Evolutionary conservation across 306 rosid species (phyloP), one percentile per base, ranked within the genome.

Genomic region (Psophocarpus tetragonolobus): DNA sequence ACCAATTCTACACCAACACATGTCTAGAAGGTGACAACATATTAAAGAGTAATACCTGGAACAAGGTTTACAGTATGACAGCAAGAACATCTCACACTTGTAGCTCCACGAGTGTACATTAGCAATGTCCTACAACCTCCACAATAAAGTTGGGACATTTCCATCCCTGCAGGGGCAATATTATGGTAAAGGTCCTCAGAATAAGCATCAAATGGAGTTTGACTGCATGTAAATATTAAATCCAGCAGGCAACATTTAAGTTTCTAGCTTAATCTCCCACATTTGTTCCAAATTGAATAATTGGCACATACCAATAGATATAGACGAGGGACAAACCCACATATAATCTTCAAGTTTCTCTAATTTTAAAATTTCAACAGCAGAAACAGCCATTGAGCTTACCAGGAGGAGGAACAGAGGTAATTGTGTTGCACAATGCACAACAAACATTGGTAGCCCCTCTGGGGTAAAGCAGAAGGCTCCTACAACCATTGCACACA

Each of bases 361-460:
- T 13, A 36, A 83, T 68, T 35, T 39, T 29, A 41, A 41, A 63
- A 75, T 21, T 48, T 26, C 10, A 32, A 61, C 6, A 44, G 29
- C 74, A 23, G 17, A 29, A 51, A 80, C 17, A 26, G 20, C 23
- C 47, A 51, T 47, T 6, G 21, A 54, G 77, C 68, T 79, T 86
- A 91, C 99, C 97, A 20, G 97, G 97, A 51, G 97, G 87, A 75
- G 97, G 96, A 81, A 95, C 97, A 2, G 97, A 74, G 79, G 98
- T 91, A 42, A 96, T 77, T 68, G 93, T 60, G 76, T 76, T 92
- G 91, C 99, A 96, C 73, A 92, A 73, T 41, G 96, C 98, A 81
- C 99, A 96, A 74, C 99, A 92, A 70, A 96, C 97, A 85, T 92
- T 92, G 50, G 98, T 79, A 48, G 99, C 96, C 80, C 98, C 99